Evolutionary conservation across 306 rosid species (phyloP), one percentile per base, ranked within the genome.

Genomic region (Erythrophleum fordii): DNA sequence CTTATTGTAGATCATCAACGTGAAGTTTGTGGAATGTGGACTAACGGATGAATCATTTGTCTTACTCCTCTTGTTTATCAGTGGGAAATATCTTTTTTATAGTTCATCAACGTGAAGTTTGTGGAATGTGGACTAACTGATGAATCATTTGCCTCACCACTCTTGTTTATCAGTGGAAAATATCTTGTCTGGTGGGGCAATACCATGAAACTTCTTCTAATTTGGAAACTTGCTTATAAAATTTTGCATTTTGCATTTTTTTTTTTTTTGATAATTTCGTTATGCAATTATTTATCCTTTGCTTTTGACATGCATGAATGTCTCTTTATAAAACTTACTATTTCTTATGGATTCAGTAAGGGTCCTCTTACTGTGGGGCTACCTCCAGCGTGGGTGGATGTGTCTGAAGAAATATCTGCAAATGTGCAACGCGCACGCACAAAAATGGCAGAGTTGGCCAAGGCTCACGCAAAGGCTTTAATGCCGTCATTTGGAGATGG

Each of bases 401-500:
- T 93, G 20, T 96, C 98, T 18, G 99, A 96, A 88, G 99, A 96
- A 78, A 92, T 96, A 92, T 87, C 97, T 28, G 87, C 87, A 69
- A 83, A 90, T 62, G 94, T 96, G 81, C 99, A 96, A 79, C 93
- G 90, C 59, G 93, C 98, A 18, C 92, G 94, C 31, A 76, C 66
- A 66, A 93, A 89, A 83, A 96, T 96, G 99, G 88, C 82, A 8
- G 94, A 90, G 87, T 86, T 96, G 75, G 86, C 92, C 77, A 96
- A 90, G 89, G 97, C 97, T 82, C 99, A 96, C 76, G 91, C 92
- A 3, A 93, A 90, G 85, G 98, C 99, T 46, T 83, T 96, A 77
- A 93, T 93, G 99, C 99, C 99, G 39, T 92, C 97, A 12, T 96
- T 96, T 87, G 97, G 93, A 74, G 98, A 96, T 80, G 98, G 97